Percentiles rank a stretch among this genome's conserved stretches.
These are phyloP conservation scores for Pichia terricola DNA, from an alignment of 1,139 yeast species.

Conservation along the genomic window DNA sequence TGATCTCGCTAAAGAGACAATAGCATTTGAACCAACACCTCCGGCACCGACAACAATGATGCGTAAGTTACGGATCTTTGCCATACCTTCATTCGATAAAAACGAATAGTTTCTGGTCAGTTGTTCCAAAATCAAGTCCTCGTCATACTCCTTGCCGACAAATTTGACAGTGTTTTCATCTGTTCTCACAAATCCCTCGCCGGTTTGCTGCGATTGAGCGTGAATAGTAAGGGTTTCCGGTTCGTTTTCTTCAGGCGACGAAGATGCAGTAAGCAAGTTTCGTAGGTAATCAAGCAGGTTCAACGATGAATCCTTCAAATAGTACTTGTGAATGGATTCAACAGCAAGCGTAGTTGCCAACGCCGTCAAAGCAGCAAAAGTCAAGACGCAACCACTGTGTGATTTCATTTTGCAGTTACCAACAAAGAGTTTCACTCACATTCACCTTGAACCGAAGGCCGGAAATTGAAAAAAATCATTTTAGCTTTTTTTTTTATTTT, in stretches of 20 bases:
- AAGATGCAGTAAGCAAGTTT: not conserved
- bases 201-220: not conserved
- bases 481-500: too few relatives aligned
- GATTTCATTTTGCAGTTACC: constrained; percentile 1
- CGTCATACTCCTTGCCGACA: constrained; percentile 34
- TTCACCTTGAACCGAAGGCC: too few relatives aligned
- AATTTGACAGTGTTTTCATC: constrained; percentile 11
- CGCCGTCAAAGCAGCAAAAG: constrained; percentile 6
- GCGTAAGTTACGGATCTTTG: constrained; percentile 60
- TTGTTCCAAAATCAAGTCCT: constrained; percentile 78
- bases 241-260: not conserved
- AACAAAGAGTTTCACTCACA: too few relatives aligned
- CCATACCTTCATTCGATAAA: constrained; percentile 75
- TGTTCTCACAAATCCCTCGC: constrained; percentile 4
- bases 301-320: constrained; percentile 3
- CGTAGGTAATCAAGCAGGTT: constrained; percentile 10
- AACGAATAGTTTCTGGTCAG: constrained; percentile 90
- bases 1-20: constrained; percentile 83
- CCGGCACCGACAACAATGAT: constrained; percentile 95
- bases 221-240: constrained; percentile 1
- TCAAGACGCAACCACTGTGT: not conserved
- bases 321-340: constrained; percentile 9
- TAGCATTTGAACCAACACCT: constrained; percentile 97
- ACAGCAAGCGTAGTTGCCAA: constrained; percentile 9
- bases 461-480: too few relatives aligned